phyloP scores from a whole-genome alignment of 1,139 yeast genomes.

The Arxiozyma telluris region DNA sequence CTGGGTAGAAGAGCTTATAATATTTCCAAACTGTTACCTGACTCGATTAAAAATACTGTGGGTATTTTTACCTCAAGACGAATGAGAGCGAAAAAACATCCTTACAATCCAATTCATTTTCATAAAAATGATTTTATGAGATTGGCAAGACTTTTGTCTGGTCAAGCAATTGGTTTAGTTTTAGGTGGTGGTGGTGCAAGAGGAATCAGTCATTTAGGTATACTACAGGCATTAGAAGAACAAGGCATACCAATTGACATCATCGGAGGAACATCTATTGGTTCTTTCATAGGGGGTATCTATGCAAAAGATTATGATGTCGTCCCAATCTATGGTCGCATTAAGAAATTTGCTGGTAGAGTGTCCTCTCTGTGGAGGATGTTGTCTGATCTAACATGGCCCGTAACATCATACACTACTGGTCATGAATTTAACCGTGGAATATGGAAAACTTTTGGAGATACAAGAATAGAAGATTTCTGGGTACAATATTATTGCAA shows the following conservation, averaged over 20 bases:
- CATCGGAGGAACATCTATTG: conserved; percentile 94
- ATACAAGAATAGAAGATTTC: conserved; percentile 85
- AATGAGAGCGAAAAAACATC: conserved; percentile 19
- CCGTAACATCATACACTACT: conserved; percentile 88
- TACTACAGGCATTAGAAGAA: conserved; percentile 86
- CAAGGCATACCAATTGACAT: conserved; percentile 89
- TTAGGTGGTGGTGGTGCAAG: conserved; percentile 98
- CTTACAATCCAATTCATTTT: conserved; percentile 42
- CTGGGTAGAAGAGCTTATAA: conserved; percentile 28
- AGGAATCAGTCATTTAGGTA: conserved; percentile 87
- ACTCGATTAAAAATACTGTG: conserved; percentile 28
- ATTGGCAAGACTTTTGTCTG: conserved; percentile 79
- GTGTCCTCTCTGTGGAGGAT: conserved; percentile 83
- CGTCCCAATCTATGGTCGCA: conserved; percentile 83
- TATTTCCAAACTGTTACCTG: conserved; percentile 27
- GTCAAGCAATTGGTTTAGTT: conserved; percentile 89
- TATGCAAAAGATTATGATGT: conserved; percentile 88
- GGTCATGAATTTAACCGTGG: conserved; percentile 97
- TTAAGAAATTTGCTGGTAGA: conserved; percentile 78
- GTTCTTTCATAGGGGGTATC: conserved; percentile 89
- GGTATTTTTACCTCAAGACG: conserved; percentile 29
- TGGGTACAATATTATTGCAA: conserved; percentile 87
- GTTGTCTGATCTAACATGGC: conserved; percentile 76
- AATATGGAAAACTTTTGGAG: conserved; percentile 92
- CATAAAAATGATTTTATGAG: conserved; percentile 86